Conservation (phyloP, 495 filamentous ascomycete species). For the Daldinia concentrica region DNA sequence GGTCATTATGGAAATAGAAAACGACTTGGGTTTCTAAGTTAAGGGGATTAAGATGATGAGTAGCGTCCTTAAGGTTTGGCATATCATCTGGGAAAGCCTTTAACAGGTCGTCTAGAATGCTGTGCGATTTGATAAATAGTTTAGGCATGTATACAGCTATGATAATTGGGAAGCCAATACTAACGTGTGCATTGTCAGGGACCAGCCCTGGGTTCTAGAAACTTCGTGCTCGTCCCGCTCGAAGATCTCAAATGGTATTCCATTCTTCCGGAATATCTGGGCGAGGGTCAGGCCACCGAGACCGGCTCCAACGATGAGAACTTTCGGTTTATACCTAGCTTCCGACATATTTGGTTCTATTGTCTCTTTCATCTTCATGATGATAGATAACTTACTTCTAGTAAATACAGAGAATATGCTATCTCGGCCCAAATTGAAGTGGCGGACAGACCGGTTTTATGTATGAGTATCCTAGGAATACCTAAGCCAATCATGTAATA, state of each 20-base stretch:
- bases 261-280: constrained; percentile 60
- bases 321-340: constrained; percentile 37
- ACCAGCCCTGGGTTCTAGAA: constrained; percentile 49
- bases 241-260: constrained; percentile 62
- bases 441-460: constrained; percentile 21
- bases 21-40: constrained; percentile 42
- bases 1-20: constrained; percentile 42
- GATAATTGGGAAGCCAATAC: neutral
- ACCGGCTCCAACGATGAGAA: constrained; percentile 60
- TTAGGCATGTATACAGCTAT: constrained; percentile 3
- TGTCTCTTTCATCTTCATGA: constrained; percentile 33
- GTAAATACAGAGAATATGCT: constrained; percentile 1
- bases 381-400: neutral
- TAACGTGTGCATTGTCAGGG: constrained; percentile 47
- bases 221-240: constrained; percentile 57
- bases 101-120: constrained; percentile 43
- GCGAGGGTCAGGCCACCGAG: constrained; percentile 63
- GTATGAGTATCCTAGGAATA: neutral
- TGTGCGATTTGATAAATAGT: neutral
- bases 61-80: constrained; percentile 44
- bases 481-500: constrained; percentile 16
- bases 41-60: constrained; percentile 46
- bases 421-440: neutral
- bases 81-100: constrained; percentile 49
- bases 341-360: constrained; percentile 30